Evolutionary conservation across 768 basidiomycete genomes (phyloP).

Genomic region (Lactarius quietus): DNA sequence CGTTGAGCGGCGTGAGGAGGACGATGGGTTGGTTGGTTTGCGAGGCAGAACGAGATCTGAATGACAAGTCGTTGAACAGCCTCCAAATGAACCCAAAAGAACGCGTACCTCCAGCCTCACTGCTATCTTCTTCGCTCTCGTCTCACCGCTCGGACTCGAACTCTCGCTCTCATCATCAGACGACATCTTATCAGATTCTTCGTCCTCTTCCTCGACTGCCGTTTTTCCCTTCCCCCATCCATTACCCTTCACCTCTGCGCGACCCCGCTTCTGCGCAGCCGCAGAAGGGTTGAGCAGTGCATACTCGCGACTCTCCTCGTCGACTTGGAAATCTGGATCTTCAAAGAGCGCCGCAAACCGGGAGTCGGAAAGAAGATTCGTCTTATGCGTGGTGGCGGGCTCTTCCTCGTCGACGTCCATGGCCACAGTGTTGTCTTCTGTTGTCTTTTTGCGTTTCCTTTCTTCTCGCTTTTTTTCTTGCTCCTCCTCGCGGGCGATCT

Average conservation of each 20-base stretch:
- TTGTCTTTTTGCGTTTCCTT: conserved; percentile 45
- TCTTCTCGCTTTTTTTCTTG: conserved; percentile 51
- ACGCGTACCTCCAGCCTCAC: conserved; percentile 39
- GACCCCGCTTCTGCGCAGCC: conserved; percentile 46
- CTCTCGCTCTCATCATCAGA: conserved; percentile 34
- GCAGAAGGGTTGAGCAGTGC: conserved; percentile 91
- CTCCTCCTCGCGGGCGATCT: conserved; percentile 65
- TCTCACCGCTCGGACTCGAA: neutral
- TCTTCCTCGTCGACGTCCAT: conserved; percentile 36
- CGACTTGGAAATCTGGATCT: conserved; percentile 88
- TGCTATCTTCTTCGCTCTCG: conserved; percentile 40
- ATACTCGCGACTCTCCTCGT: conserved; percentile 83
- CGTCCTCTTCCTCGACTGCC: conserved; percentile 50
- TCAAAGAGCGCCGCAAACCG: conserved; percentile 90
- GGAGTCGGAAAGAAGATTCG: conserved; percentile 71
- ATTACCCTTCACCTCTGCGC: conserved; percentile 15
- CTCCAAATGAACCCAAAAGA: neutral
- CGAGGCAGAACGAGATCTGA: conserved; percentile 1
- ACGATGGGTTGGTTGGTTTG: neutral
- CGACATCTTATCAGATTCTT: conserved; percentile 72
- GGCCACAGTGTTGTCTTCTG: conserved; percentile 38
- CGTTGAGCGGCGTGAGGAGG: conserved; percentile 36
- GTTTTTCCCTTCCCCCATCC: conserved; percentile 28
- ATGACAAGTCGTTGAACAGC: neutral
- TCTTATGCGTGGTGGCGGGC: conserved; percentile 33